phyloP scores from a whole-genome alignment of 768 basidiomycete species.

The Pleurotus giganteus region DNA sequence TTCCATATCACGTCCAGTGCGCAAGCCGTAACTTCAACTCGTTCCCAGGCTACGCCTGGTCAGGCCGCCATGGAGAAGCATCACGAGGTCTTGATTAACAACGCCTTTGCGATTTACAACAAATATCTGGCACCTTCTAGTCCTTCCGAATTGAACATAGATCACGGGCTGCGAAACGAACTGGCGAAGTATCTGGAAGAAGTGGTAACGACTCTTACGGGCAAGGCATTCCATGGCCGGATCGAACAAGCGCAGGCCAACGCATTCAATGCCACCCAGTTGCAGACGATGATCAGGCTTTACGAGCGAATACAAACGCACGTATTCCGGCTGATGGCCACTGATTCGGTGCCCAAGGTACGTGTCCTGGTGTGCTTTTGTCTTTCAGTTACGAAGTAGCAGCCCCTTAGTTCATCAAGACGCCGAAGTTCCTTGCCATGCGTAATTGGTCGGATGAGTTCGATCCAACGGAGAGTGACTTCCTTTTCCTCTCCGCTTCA shows the following conservation, averaged over 20 bases:
- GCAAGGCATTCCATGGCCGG: conserved; percentile 75
- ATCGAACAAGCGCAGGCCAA: conserved; percentile 80
- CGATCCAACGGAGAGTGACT: conserved; percentile 61
- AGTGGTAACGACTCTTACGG: conserved; percentile 74
- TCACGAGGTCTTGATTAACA: conserved; percentile 91
- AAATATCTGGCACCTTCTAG: conserved; percentile 95
- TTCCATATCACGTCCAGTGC: conserved; percentile 96
- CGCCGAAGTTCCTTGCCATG: conserved; percentile 75
- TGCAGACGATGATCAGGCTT: conserved; percentile 88
- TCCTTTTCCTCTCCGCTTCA: conserved; percentile 48
- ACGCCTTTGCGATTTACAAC: conserved; percentile 91
- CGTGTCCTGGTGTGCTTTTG: conserved; percentile 14
- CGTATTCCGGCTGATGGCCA: conserved; percentile 97
- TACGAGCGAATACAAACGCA: conserved; percentile 97
- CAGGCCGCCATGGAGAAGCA: conserved; percentile 95
- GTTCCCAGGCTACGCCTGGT: conserved; percentile 57
- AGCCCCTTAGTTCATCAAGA: conserved; percentile 76
- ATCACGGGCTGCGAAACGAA: conserved; percentile 94
- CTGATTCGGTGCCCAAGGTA: conserved; percentile 98
- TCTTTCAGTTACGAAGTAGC: conserved; percentile 6
- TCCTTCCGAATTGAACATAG: conserved; percentile 96
- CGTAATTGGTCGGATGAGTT: conserved; percentile 79
- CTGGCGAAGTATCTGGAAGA: conserved; percentile 91
- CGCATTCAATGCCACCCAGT: conserved; percentile 90
- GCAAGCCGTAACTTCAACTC: conserved; percentile 51